Evolutionary conservation across 1,284 basidiomycete genomes (phyloP), one percentile per base, ranked within the genome.

Genomic region (Coriolopsis trogii): DNA sequence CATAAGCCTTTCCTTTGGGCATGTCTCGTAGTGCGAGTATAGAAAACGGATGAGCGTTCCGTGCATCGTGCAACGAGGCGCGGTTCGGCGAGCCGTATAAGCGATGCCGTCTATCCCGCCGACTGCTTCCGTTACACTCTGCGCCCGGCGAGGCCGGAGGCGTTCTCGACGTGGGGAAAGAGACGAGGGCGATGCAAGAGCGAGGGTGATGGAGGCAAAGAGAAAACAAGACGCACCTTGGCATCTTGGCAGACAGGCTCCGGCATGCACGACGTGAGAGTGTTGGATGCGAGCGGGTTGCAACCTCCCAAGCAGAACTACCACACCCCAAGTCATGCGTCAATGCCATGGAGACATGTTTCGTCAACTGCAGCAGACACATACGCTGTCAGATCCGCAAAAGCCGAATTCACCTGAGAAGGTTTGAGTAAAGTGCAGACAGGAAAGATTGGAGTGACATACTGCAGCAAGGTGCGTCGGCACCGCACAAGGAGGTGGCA

Each of bases 241-340:
- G 72, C 72, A 63, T 75, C 77, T 62, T 84, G 63, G 70, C 91
- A 93, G 24, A 91, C 69, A 0, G 92, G 90, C 37, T 78, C 78
- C 0, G 90, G 89, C 45, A 69, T 70, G 71, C 92, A 94, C 0
- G 89, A 90, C 44, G 70, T 70, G 31, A 87, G 70, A 4, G 77
- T 65, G 63, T 83, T 67, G 1, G 90, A 93, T 31, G 76, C 70
- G 37, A 91, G 75, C 8, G 91, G 89, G 63, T 93, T 82, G 70
- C 92, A 94, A 9, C 91, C 91, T 37, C 88, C 89, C 24, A 91
- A 73, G 63, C 91, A 93, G 68, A 84, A 91, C 83, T 87, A 60
- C n/a, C n/a, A n/a, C 23, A 23, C 37, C 6, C 12, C 21, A 29
- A 16, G 29, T 33, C 29, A 31, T 1, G 33, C 15, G 15, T 41